phyloP scores from a whole-genome alignment of 257 asterid genomes.

The Mentha longifolia region DNA sequence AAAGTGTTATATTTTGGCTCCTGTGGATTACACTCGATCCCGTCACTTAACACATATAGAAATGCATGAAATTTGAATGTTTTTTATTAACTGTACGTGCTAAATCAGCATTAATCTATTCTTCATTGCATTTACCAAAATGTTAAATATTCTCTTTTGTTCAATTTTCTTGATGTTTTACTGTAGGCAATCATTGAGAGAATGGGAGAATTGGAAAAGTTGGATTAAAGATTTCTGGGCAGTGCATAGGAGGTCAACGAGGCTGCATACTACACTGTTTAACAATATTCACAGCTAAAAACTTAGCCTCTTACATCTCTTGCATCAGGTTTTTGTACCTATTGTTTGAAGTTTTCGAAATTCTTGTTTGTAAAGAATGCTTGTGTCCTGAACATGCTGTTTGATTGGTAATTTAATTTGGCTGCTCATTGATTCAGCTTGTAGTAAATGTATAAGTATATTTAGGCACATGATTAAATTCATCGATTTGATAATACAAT shows the following conservation, averaged over 20 bases:
- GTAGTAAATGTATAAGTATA: neutral
- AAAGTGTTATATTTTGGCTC: neutral
- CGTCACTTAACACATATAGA: neutral
- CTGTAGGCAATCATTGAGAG: constrained; percentile 90
- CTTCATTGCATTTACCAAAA: neutral
- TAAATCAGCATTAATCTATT: neutral
- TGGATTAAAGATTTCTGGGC: constrained; percentile 46
- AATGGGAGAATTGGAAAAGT: constrained; percentile 96
- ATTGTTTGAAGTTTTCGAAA: constrained; percentile 2
- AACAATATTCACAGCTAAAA: neutral
- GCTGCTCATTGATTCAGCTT: constrained; percentile 1
- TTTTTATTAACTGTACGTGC: neutral
- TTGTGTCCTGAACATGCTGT: constrained; percentile 13
- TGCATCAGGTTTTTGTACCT: constrained; percentile 1
- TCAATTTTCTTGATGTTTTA: neutral
- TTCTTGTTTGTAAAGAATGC: constrained; percentile 34
- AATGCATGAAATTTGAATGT: neutral
- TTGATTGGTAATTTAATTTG: constrained; percentile 11
- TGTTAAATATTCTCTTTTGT: neutral
- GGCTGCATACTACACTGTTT: neutral
- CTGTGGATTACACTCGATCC: neutral
- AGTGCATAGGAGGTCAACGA: neutral
- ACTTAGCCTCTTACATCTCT: constrained; percentile 4
- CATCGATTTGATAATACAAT: neutral
- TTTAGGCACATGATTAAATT: neutral